Evolutionary conservation across 164 flowering plant genomes (phyloP).

Genomic region (Kalanchoe fedtschenkoi): DNA sequence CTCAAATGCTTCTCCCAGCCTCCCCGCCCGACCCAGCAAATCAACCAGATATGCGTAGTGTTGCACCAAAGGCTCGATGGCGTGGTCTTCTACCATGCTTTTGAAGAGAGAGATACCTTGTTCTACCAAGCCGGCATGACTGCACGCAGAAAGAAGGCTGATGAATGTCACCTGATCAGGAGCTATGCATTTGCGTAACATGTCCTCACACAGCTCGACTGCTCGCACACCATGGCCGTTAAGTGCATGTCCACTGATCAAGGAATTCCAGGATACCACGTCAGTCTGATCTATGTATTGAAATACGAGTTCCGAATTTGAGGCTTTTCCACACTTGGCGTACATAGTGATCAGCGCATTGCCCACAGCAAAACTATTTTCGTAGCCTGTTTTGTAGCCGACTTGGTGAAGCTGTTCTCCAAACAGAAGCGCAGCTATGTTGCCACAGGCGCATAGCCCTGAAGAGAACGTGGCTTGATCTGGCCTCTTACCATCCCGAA

Average conservation of each 20-base stretch:
- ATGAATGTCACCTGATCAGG: conserved; percentile 25
- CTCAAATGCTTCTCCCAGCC: conserved; percentile 19
- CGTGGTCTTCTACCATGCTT: conserved; percentile 15
- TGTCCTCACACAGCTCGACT: conserved; percentile 14
- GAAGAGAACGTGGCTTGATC: conserved; percentile 23
- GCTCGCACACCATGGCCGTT: conserved; percentile 19
- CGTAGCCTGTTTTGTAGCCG: conserved; percentile 17
- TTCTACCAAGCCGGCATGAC: conserved; percentile 18
- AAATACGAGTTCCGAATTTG: conserved; percentile 15
- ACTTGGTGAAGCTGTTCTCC: conserved; percentile 24
- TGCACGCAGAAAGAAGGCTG: conserved; percentile 20
- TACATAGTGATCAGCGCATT: conserved; percentile 25
- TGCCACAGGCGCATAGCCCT: conserved; percentile 18
- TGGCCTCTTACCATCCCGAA: conserved; percentile 14
- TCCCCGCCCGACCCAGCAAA: conserved; percentile 23
- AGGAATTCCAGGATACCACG: conserved; percentile 26
- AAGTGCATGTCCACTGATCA: conserved; percentile 19
- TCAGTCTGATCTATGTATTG: conserved; percentile 10
- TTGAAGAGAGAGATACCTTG: conserved; percentile 16
- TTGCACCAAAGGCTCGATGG: conserved; percentile 20
- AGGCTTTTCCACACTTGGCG: conserved; percentile 19
- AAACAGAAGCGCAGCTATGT: conserved; percentile 16
- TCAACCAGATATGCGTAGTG: conserved; percentile 23
- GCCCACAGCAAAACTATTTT: conserved; percentile 13
- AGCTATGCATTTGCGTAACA: conserved; percentile 9